Base-by-base conservation (phyloP, 257 asterid genomes). In the Primulina huaijiensis region DNA sequence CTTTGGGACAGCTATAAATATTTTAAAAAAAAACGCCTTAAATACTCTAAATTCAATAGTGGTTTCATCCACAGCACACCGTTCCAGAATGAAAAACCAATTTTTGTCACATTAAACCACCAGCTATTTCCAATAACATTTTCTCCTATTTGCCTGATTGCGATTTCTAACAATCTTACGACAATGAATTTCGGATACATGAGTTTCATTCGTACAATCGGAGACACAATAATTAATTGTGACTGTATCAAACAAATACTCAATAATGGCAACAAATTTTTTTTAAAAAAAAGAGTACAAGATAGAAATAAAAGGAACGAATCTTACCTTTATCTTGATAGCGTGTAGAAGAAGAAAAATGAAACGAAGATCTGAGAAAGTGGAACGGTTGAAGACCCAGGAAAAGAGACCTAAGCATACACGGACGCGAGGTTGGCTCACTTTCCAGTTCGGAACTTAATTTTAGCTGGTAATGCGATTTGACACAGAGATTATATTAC, bases 31-130 rank as follows among this genome's bases (percentile, higher is more conserved):
- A 27, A 27, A 27, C 0, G 30, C 30, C 3, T 27, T 27, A 27
- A 27, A 27, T 27, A 2, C 58, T 34, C 69, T 60, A 71, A 66
- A 69, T 68, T 29, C 74, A 7, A 68, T 25, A 55, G 27, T 5
- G 16, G 21, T 65, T 56, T 64, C 74, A 53, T 35, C 27, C 2
- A 17, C 20, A 16, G 21, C 52, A 40, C 23, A 23, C 25, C 9
- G 61, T 55, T 30, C 72, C 53, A 6, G 60, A 73, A 21, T 34
- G 34, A 67, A 72, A 7, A 30, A 4, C 17, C 55, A 2, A 50
- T 5, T 16, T 50, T 16, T 50, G 2, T 50, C 20, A 14, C 57
- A 43, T 17, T 14, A 14, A 14, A 50, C 17, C 20, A 50, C 21
- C 21, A 50, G 55, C 8, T 14, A 50, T 14, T 50, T 50, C 57